Base-by-base conservation (phyloP, 2,329 filamentous ascomycete genomes). In the Talaromyces marneffei region DNA sequence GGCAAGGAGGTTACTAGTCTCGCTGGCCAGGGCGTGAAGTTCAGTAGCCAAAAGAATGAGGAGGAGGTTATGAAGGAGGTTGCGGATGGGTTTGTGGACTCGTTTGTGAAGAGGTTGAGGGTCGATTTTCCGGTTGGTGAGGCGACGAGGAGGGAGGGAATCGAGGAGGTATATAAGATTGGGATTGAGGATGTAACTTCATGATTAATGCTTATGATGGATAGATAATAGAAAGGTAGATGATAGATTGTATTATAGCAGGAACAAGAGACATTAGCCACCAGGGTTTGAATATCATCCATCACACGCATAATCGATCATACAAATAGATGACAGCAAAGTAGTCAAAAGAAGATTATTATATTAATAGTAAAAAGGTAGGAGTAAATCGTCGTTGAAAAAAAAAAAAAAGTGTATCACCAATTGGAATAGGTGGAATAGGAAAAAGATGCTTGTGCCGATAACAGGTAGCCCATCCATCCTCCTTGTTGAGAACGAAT, bases 1-100 rank as follows among this genome's bases (percentile, higher is more conserved):
- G 92, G 89, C 25, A 90, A 89, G 77, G 80, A 83, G 63, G 87
- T 90, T 58, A 95, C 91, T n/a, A 92, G 85, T 72, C 81, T 96
- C 62, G 78, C 80, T 65, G 79, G 77, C 40, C 82, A 89, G 73
- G 73, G 74, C 1, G 70, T 72, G 1, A 12, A 27, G 7, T 18
- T 31, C 12, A 9, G 25, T 2, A 14, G 35, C 3, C 68, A 65
- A 4, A 67, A 72, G 4, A 60, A 42, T 1, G 60, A 76, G 53
- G 67, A 87, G 35, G 69, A 74, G 59, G 72, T 77, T 61, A 61
- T 77, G 59, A 66, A 86, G 35, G 69, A 74, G 59, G 73, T 77
- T 60, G 74, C 74, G 6, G 63, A 58, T 23, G 62, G 65, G 40
- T 78, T 78, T 70, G 75, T 76, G 35, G 64, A 69, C 44, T 65